Conservation (phyloP, 441 rosid species). For the Populus hybrid region DNA sequence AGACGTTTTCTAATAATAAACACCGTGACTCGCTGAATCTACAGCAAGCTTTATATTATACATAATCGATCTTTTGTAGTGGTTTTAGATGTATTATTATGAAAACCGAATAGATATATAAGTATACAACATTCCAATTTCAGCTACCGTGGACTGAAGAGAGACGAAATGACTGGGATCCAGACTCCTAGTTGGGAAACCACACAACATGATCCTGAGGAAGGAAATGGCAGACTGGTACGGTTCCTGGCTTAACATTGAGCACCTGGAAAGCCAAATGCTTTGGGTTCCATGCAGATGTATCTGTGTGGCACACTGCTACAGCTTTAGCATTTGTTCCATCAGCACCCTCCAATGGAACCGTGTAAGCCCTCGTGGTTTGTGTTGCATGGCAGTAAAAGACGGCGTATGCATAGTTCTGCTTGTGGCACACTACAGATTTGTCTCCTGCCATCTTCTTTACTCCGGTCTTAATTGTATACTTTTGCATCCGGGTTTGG, state of each 20-base stretch:
- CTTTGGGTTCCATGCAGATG: slow-evolving; percentile 22
- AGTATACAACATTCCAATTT: too few relatives aligned
- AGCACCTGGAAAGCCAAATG: slow-evolving; percentile 27
- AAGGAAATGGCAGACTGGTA: slow-evolving; percentile 1
- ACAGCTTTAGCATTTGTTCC: slow-evolving; percentile 16
- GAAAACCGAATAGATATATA: neutral
- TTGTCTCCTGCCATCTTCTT: slow-evolving; percentile 5
- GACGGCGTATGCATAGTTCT: slow-evolving; percentile 10
- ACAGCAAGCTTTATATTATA: too few relatives aligned
- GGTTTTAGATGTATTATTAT: neutral
- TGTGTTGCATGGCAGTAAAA: slow-evolving; percentile 13
- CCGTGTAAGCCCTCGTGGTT: slow-evolving; percentile 6
- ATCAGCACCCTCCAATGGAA: slow-evolving; percentile 18
- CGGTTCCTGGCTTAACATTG: slow-evolving; percentile 16
- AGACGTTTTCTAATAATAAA: too few relatives aligned
- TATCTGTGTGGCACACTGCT: slow-evolving; percentile 27
- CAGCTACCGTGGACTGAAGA: neutral
- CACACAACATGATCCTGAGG: neutral
- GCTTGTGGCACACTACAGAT: slow-evolving; percentile 8
- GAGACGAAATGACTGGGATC: neutral
- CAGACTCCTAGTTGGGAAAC: neutral
- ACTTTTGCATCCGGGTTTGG: slow-evolving; percentile 3
- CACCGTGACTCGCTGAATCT: too few relatives aligned
- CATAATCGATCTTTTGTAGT: neutral
- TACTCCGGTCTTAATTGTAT: neutral